A percentile compares a stretch with the other conserved stretches of the same genome.
Conservation (phyloP, 352 stramenopile species). For the Aphanomyces astaci region DNA sequence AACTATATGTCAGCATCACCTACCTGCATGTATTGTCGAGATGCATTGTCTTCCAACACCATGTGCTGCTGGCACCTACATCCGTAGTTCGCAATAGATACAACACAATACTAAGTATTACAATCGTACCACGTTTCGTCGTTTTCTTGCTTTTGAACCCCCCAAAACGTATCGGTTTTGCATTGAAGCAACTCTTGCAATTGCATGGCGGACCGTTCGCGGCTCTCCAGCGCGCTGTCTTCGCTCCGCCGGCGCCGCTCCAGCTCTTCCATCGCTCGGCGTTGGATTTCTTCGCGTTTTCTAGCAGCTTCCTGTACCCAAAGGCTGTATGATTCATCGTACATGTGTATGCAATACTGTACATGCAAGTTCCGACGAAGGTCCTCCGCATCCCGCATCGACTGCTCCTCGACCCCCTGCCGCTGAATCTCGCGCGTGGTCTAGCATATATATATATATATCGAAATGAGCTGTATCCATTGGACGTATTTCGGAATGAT, state of each 20-base stretch:
- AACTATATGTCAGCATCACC: neutral
- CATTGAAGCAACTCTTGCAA: constrained; percentile 20
- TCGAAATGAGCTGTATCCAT: too few relatives aligned
- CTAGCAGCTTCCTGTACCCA: neutral
- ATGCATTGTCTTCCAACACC: neutral
- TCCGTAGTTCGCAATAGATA: neutral
- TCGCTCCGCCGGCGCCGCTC: constrained; percentile 16
- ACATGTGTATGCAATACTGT: too few relatives aligned
- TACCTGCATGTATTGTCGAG: neutral
- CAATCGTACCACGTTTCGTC: constrained; percentile 9
- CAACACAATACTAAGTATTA: neutral
- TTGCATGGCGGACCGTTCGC: constrained; percentile 18
- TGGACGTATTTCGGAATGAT: too few relatives aligned
- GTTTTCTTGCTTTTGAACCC: constrained; percentile 23
- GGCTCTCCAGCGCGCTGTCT: constrained; percentile 12
- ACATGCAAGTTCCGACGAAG: constrained; percentile 12
- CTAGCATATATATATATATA: too few relatives aligned
- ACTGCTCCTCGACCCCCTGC: neutral
- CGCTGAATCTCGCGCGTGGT: neutral
- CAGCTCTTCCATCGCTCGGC: constrained; percentile 10
- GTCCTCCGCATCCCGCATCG: constrained; percentile 16
- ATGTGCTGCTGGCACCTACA: constrained; percentile 20
- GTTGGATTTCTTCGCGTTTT: constrained; percentile 9
- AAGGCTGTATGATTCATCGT: too few relatives aligned
- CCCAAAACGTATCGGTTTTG: constrained; percentile 22